Evolutionary conservation across 2,329 filamentous ascomycete species (phyloP), one percentile per base, ranked within the genome.

Genomic region (Decorospora gaudefroyi): DNA sequence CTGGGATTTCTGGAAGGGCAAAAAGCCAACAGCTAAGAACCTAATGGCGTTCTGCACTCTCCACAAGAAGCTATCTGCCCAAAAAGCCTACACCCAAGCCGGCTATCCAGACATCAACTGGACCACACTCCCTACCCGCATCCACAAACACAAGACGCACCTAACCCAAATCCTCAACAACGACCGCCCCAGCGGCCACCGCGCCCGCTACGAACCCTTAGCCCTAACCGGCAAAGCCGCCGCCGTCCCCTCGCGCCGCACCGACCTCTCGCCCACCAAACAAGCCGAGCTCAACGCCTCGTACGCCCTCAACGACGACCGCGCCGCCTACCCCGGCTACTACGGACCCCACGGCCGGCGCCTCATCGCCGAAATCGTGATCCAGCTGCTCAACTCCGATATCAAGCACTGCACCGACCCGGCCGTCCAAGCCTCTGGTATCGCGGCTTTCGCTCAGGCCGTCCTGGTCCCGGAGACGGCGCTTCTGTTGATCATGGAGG

Each of bases 341-440:
- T 96, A 95, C 69, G 90, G 90, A 1, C 80, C 85, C 2, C 80
- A 84, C 13, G 90, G 90, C 1, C 77, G 87, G 37, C 81, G 81
- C 34, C 72, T 80, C 37, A 88, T 96, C 79, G 87, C 83, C 30
- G 84, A 68, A 19, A 43, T 42, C 12, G 57, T 72, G 3, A 64
- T 64, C 38, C 21, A 47, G 0, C 29, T 62, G 1, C 53, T 71
- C 6, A 53, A 55, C 8, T 51, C 55, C 4, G 53, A 61, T 4
- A 64, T 72, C 12, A 49, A 65, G 10, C 44, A 53, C 8, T 52
- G 49, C 11, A 40, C 35, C 4, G 70, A 72, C 33, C 36, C 56
- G 0, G 63, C 70, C 0, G 66, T 72, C 1, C 60, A 63, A 15
- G 55, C 51, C 4, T 49, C 53, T 15, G 61, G 67, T 1, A 55